Conservation (phyloP, 805 yeast genomes). For the Kodamaea kaohsiungensis region DNA sequence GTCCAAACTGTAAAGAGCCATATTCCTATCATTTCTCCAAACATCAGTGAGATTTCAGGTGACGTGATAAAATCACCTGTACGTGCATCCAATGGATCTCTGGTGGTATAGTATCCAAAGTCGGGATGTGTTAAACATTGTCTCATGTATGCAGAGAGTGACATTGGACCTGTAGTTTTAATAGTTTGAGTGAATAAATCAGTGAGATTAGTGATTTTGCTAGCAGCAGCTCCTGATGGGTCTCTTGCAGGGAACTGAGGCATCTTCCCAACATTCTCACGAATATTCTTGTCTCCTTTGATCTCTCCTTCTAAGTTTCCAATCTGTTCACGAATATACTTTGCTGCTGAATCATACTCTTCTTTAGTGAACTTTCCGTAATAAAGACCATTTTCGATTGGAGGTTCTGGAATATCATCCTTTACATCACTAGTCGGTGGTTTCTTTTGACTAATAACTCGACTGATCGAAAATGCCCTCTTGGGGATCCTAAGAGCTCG, state of each 20-base stretch:
- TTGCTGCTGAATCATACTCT: constrained; percentile 42
- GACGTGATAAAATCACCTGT: constrained; percentile 81
- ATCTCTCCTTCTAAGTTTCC: constrained; percentile 33
- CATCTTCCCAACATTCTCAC: constrained; percentile 38
- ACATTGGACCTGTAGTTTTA: constrained; percentile 73
- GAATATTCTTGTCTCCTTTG: constrained; percentile 36
- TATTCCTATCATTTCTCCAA: constrained; percentile 81
- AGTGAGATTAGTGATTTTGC: constrained; percentile 25
- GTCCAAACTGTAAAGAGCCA: constrained; percentile 66
- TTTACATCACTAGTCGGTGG: background rate
- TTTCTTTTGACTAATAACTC: background rate
- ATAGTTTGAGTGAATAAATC: constrained; percentile 49
- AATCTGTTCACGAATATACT: constrained; percentile 32
- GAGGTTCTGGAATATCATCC: background rate
- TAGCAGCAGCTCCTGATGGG: constrained; percentile 13
- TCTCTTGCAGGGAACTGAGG: constrained; percentile 34
- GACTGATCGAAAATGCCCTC: background rate
- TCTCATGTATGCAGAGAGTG: constrained; percentile 73
- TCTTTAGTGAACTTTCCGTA: constrained; percentile 29
- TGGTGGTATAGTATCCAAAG: constrained; percentile 75
- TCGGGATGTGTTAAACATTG: constrained; percentile 79
- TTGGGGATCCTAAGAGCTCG: background rate
- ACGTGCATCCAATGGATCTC: constrained; percentile 63
- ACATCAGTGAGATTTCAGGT: constrained; percentile 84
- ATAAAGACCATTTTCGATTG: constrained; percentile 7